Evolutionary conservation across 106 monocot genomes (phyloP).

Genomic region (Posidonia australis): DNA sequence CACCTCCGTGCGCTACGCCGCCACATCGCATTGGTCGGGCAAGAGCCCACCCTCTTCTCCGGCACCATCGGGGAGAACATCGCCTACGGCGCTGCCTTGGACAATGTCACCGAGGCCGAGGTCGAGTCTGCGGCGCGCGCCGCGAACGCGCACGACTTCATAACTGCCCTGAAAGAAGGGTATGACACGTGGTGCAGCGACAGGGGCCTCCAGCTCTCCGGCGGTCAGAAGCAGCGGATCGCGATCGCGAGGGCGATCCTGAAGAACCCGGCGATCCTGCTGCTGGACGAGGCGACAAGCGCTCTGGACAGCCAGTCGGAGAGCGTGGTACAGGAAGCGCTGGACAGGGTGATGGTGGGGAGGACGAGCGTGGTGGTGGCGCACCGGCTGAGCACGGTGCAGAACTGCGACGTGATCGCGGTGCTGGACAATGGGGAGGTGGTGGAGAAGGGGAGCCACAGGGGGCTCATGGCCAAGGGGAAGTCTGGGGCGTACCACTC

Average conservation of each 20-base stretch:
- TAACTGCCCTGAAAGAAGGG: slow-evolving; percentile 17
- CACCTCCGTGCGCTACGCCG: slow-evolving; percentile 28
- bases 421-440: slow-evolving; percentile 17
- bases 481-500: slow-evolving; percentile 11
- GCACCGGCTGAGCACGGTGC: slow-evolving; percentile 19
- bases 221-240: slow-evolving; percentile 23
- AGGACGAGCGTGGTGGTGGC: slow-evolving; percentile 27
- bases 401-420: slow-evolving; percentile 15
- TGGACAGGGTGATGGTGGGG: slow-evolving; percentile 18
- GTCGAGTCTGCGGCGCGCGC: slow-evolving; percentile 12
- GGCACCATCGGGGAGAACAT: slow-evolving; percentile 29
- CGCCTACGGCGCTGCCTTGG: slow-evolving; percentile 11
- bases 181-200: slow-evolving; percentile 18
- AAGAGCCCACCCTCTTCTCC: slow-evolving; percentile 40
- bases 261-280: slow-evolving; percentile 14
- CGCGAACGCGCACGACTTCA: slow-evolving; percentile 24
- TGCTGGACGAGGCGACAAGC: slow-evolving; percentile 25
- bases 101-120: slow-evolving; percentile 11
- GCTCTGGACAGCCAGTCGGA: slow-evolving; percentile 20
- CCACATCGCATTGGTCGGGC: slow-evolving; percentile 45
- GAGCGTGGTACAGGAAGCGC: slow-evolving; percentile 23
- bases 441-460: slow-evolving; percentile 18
- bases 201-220: slow-evolving; percentile 16
- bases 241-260: slow-evolving; percentile 27
- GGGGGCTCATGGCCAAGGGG: slow-evolving; percentile 16